Evolutionary conservation across 805 yeast genomes (phyloP).

Genomic region (Candida coleopterorum): DNA sequence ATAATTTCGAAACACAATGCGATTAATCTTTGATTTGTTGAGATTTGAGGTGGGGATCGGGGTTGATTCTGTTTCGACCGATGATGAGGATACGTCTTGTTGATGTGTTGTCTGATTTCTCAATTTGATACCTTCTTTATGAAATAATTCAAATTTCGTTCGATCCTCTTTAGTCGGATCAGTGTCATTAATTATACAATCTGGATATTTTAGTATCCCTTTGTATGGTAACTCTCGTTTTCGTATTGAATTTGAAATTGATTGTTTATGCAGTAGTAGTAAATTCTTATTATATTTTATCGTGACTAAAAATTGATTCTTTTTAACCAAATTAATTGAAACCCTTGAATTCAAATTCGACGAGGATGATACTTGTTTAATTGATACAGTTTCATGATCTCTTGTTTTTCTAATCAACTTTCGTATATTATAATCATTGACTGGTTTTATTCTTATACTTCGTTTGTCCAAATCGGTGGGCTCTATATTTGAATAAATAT

Average conservation of each 20-base stretch:
- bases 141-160: constrained; percentile 39
- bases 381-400: neutral
- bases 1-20: constrained; percentile 64
- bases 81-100: neutral
- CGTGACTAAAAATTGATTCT: constrained; percentile 1
- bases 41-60: constrained; percentile 8
- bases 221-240: constrained; percentile 55
- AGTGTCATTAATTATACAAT: constrained; percentile 57
- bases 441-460: constrained; percentile 16
- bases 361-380: neutral
- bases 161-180: constrained; percentile 55
- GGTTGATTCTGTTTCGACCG: constrained; percentile 5
- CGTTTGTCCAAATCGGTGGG: constrained; percentile 18
- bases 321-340: neutral
- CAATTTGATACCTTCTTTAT: constrained; percentile 36
- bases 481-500: constrained; percentile 20
- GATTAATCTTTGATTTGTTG: constrained; percentile 39
- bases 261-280: neutral
- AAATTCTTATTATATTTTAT: constrained; percentile 1
- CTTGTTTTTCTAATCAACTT: constrained; percentile 15
- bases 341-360: neutral
- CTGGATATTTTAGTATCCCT: constrained; percentile 56
- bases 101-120: constrained; percentile 6
- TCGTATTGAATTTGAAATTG: neutral
- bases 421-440: constrained; percentile 16